Evolutionary conservation across 1,284 basidiomycete species (phyloP), one percentile per base, ranked within the genome.

Genomic region (Papiliotrema nemorosa): DNA sequence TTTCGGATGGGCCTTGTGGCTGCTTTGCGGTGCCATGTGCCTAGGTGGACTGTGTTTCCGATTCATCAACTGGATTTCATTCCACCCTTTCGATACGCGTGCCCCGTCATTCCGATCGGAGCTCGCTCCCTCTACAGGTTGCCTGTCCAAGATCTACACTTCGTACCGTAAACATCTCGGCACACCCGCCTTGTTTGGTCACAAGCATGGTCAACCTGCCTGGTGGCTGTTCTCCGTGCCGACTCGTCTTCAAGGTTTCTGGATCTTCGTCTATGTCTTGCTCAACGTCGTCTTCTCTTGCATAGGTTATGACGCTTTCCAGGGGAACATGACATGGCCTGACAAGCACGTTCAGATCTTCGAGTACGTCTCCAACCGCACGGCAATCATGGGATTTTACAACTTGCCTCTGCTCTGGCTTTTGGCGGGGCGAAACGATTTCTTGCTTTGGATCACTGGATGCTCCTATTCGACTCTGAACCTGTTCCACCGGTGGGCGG

Each of bases 401-500:
- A 55, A 62, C 21, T 48, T 70, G 3, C 69, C 70, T 1, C 57
- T 73, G 33, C 53, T 72, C 22, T 57, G 70, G 36, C 41, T 72
- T 6, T 58, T 71, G 39, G 63, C 69, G 1, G 66, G 64, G 16
- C 59, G 72, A 16, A 63, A 70, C 47, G 66, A 63, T 14, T 58
- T 68, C 9, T 18, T 73, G 5, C 52, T 60, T 2, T 60, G 63
- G 50, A n/a, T 71, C 37, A 62, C 62, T 0, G 59, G 64, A 2
- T 47, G 65, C 22, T 22, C 50, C 22, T 69, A 67, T 55, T 60
- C 65, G 36, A 63, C 59, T 10, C 43, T 66, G 18, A 69, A 72
- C 52, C 53, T 73, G 1, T 63, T 64, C 22, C 73, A 75, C 37
- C 60, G 70, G n/a, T 70, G 67, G 67, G 59, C 74, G 3, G 64